These are phyloP conservation scores for Hypoxylon sp. DNA, from an alignment of 2,329 filamentous ascomycete genomes.

Conservation along the genomic window DNA sequence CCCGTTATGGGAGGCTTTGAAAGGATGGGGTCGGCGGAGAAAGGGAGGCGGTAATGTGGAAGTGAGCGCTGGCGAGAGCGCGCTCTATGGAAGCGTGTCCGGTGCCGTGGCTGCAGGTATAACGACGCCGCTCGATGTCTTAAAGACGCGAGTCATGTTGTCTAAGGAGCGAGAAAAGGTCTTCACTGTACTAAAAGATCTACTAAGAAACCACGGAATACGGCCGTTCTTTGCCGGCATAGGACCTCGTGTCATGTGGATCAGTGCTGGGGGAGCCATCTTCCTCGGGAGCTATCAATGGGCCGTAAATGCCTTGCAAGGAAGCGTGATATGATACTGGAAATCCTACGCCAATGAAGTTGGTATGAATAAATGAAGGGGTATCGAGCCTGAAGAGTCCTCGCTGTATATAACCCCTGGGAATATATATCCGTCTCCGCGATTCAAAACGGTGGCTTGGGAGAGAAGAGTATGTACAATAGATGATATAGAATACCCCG, in stretches of 20 bases:
- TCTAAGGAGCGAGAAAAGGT: slow-evolving; percentile 75
- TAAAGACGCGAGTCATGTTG: slow-evolving; percentile 98
- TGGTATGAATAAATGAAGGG: slow-evolving; percentile 7
- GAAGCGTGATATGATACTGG: slow-evolving; percentile 34
- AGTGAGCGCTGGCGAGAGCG: slow-evolving; percentile 82
- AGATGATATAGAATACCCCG: slow-evolving; percentile 38
- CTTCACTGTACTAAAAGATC: slow-evolving; percentile 70
- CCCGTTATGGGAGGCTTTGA: slow-evolving; percentile 95
- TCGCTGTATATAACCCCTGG: slow-evolving; percentile 37
- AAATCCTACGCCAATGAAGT: slow-evolving; percentile 7
- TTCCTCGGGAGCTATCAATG: slow-evolving; percentile 96
- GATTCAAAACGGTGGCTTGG: slow-evolving; percentile 14
- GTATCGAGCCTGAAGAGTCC: slow-evolving; percentile 14
- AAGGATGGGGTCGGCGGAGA: slow-evolving; percentile 72
- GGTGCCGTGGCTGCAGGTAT: slow-evolving; percentile 88
- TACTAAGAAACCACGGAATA: slow-evolving; percentile 74
- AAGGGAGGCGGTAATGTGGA: slow-evolving; percentile 53
- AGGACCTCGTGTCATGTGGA: slow-evolving; percentile 91
- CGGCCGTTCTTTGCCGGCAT: slow-evolving; percentile 80
- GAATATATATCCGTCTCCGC: slow-evolving; percentile 28
- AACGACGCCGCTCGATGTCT: slow-evolving; percentile 93
- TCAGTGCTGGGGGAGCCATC: slow-evolving; percentile 92
- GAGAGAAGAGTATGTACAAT: slow-evolving; percentile 38
- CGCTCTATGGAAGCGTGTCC: slow-evolving; percentile 83
- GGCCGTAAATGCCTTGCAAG: slow-evolving; percentile 80